A percentile compares a stretch with the other conserved stretches of the same genome.
These are phyloP conservation scores for Leptomonas pyrrhocoris DNA, from an alignment of 208 protist species.

Conservation along the genomic window DNA sequence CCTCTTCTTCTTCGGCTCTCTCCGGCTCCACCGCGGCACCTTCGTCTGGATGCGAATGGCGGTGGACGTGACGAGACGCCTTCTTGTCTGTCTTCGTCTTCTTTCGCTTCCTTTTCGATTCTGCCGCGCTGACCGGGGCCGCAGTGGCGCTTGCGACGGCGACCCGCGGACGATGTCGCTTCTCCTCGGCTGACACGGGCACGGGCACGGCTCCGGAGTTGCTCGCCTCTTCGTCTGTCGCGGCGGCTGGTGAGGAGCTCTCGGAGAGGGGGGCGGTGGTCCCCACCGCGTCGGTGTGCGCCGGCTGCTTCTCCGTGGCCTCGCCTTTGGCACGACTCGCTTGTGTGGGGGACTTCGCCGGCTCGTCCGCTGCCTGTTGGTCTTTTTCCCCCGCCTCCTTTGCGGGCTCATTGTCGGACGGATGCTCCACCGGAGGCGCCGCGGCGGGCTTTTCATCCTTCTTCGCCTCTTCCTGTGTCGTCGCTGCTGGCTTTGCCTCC, in stretches of 20 bases:
- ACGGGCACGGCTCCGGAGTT: neutral
- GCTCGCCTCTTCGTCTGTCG: constrained; percentile 7
- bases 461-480: too few relatives aligned
- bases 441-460: too few relatives aligned
- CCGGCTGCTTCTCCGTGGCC: neutral
- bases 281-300: neutral
- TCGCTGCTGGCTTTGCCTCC: too few relatives aligned
- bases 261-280: constrained; percentile 7
- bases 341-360: neutral
- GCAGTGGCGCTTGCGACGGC: neutral
- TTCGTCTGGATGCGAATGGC: neutral
- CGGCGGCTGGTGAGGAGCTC: constrained; percentile 9
- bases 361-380: neutral
- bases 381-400: constrained; percentile 1
- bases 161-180: neutral
- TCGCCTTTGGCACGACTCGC: neutral
- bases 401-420: too few relatives aligned
- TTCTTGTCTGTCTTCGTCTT: constrained; percentile 4
- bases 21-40: too few relatives aligned
- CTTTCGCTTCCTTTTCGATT: neutral
- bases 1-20: too few relatives aligned
- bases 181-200: neutral
- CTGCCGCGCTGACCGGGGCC: neutral
- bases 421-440: too few relatives aligned
- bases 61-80: neutral